These are phyloP conservation scores for Fusarium oxysporum DNA, from an alignment of 2,329 filamentous ascomycete species.

Conservation along the genomic window DNA sequence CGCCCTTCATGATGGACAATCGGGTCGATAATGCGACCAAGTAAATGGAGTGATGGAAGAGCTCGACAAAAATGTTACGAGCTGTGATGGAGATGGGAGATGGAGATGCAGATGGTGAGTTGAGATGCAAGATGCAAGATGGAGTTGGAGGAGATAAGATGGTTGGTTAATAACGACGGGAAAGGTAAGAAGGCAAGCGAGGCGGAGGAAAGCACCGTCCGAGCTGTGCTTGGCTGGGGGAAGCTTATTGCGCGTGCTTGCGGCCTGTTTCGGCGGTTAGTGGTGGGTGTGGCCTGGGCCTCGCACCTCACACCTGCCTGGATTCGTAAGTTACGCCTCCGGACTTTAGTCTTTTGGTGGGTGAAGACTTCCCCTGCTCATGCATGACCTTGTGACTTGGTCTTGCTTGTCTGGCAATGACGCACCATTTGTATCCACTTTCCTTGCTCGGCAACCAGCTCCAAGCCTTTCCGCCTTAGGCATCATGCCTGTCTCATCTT, in stretches of 20 bases:
- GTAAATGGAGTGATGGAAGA: not conserved
- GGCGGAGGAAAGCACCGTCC: slow-evolving; percentile 36
- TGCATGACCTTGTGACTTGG: slow-evolving; percentile 44
- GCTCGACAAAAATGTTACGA: slow-evolving; percentile 19
- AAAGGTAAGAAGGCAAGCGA: slow-evolving; percentile 19
- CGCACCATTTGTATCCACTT: slow-evolving; percentile 45
- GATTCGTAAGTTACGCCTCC: slow-evolving; percentile 37
- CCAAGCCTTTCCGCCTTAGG: slow-evolving; percentile 46
- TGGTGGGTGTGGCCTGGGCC: slow-evolving; percentile 17
- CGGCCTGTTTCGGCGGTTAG: slow-evolving; percentile 42
- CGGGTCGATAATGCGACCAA: slow-evolving; percentile 26
- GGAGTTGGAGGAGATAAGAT: slow-evolving; percentile 42
- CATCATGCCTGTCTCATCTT: slow-evolving; percentile 38
- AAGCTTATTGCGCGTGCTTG: slow-evolving; percentile 43
- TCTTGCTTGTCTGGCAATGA: slow-evolving; percentile 38
- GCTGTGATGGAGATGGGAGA: slow-evolving; percentile 25
- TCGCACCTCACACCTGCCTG: slow-evolving; percentile 38
- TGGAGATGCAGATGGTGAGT: slow-evolving; percentile 13
- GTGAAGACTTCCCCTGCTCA: slow-evolving; percentile 28
- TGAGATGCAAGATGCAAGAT: slow-evolving; percentile 34
- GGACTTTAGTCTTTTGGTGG: slow-evolving; percentile 16
- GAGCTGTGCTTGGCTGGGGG: slow-evolving; percentile 24
- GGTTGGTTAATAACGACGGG: slow-evolving; percentile 29
- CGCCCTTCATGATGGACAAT: slow-evolving; percentile 81
- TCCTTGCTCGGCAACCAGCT: slow-evolving; percentile 44